Evolutionary conservation across 805 yeast genomes (phyloP).

Genomic region (Hanseniaspora singularis): DNA sequence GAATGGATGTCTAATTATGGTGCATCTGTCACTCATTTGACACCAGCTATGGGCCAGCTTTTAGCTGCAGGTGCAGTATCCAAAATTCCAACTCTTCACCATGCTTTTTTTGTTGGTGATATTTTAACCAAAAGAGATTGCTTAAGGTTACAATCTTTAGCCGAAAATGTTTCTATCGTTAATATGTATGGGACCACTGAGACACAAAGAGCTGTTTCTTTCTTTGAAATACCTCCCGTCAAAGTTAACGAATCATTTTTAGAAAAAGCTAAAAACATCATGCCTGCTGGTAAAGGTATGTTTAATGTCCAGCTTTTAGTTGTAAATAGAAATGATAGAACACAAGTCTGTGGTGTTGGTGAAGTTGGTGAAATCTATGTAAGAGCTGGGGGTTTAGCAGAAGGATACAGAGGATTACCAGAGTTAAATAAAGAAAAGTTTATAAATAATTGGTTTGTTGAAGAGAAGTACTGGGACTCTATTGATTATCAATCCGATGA

Average conservation of each 20-base stretch:
- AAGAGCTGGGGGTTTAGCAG: conserved; percentile 95
- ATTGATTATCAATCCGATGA: conserved; percentile 40
- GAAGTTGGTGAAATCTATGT: conserved; percentile 98
- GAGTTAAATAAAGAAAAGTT: conserved; percentile 81
- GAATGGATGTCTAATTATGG: conserved; percentile 90
- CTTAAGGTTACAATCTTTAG: conserved; percentile 78
- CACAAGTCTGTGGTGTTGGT: conserved; percentile 94
- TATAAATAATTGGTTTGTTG: conserved; percentile 81
- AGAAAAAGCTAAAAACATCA: conserved; percentile 77
- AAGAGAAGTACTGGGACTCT: conserved; percentile 48
- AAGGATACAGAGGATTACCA: conserved; percentile 86
- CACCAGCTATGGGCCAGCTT: conserved; percentile 99
- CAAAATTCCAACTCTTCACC: conserved; percentile 73
- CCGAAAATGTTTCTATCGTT: conserved; percentile 77
- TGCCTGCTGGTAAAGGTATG: conserved; percentile 99
- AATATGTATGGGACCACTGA: conserved; percentile 99
- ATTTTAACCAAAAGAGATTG: conserved; percentile 95
- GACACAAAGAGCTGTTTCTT: conserved; percentile 96
- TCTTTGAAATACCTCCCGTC: conserved; percentile 68
- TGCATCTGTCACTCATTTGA: conserved; percentile 92
- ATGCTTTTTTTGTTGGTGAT: conserved; percentile 97
- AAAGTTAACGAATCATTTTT: conserved; percentile 55
- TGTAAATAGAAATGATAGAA: conserved; percentile 77
- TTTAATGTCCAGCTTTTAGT: conserved; percentile 83
- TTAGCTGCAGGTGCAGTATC: conserved; percentile 90